These are phyloP conservation scores for Solanum aculeatissimum DNA, from an alignment of 305 asterid genomes.

Conservation along the genomic window DNA sequence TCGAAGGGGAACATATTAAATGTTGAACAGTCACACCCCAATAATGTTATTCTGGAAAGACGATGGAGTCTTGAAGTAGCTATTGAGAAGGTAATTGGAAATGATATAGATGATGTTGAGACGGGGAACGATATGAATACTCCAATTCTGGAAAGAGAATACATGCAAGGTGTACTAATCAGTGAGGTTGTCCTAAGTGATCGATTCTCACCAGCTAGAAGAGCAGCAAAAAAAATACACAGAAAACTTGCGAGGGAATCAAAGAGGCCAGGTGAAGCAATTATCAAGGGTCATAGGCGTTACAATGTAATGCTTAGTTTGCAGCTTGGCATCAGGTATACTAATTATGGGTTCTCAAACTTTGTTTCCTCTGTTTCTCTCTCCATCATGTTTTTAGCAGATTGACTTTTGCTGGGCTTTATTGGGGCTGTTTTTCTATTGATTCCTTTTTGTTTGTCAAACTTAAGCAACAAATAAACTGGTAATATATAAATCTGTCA, in stretches of 20 bases:
- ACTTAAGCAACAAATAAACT: not conserved
- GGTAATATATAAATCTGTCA: not conserved
- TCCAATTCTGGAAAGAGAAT: conserved; percentile 84
- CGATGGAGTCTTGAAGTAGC: conserved; percentile 95
- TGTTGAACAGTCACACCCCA: conserved; percentile 42
- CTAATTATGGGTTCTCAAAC: not conserved
- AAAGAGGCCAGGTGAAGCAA: conserved; percentile 81
- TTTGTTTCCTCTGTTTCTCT: not conserved
- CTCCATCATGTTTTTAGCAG: not conserved
- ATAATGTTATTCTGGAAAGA: conserved; percentile 58
- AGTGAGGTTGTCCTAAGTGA: conserved; percentile 62
- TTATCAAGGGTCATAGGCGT: conserved; percentile 91
- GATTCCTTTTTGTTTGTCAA: not conserved
- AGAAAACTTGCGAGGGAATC: conserved; percentile 58
- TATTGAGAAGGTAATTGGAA: conserved; percentile 76
- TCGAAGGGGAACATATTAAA: conserved; percentile 34
- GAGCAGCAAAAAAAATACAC: conserved; percentile 49
- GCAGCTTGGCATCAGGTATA: conserved; percentile 97
- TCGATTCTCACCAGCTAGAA: conserved; percentile 69
- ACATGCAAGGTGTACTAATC: conserved; percentile 94
- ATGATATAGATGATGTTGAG: conserved; percentile 30
- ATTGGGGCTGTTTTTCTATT: not conserved
- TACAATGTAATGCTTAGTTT: conserved; percentile 94
- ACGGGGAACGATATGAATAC: conserved; percentile 28
- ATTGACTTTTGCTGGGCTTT: not conserved